Evolutionary conservation across 352 stramenopile species (phyloP).

Genomic region (Phytophthora palmivora): DNA sequence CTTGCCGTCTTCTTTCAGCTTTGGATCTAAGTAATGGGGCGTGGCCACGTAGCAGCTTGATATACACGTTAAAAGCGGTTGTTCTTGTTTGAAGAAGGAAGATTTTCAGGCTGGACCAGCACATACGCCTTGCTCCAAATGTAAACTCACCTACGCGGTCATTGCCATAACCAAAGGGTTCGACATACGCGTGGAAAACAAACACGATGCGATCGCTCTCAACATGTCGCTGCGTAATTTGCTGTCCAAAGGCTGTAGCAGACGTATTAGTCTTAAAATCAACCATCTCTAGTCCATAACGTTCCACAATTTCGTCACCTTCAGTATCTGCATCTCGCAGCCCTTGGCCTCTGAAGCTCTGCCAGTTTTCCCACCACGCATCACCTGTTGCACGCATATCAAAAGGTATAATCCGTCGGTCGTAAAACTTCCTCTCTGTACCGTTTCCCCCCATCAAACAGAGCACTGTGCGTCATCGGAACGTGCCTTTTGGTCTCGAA

Average conservation of each 20-base stretch:
- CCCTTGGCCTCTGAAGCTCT: conserved; percentile 33
- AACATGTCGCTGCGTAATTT: no score
- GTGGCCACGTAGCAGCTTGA: conserved; percentile 57
- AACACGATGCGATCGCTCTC: conserved; percentile 60
- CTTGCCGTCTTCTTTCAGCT: conserved; percentile 31
- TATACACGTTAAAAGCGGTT: conserved; percentile 44
- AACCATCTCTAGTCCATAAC: conserved; percentile 56
- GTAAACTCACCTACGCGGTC: conserved; percentile 43
- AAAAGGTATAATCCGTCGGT: conserved; percentile 42
- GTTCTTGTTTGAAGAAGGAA: background rate
- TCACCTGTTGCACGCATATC: conserved; percentile 30
- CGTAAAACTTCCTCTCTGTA: conserved; percentile 44
- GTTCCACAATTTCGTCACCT: conserved; percentile 56
- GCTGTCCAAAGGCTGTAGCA: no score
- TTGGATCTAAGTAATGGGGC: conserved; percentile 44
- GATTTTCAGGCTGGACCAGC: conserved; percentile 43
- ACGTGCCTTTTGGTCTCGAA: conserved; percentile 28
- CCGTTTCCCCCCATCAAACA: conserved; percentile 33
- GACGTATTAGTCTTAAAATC: conserved; percentile 50
- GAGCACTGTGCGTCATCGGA: conserved; percentile 13
- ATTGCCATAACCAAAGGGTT: conserved; percentile 58
- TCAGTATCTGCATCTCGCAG: conserved; percentile 30
- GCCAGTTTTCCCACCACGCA: no score
- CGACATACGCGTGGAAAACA: conserved; percentile 56
- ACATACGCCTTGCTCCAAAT: conserved; percentile 65